Evolutionary conservation across 2,329 filamentous ascomycete genomes (phyloP), one percentile per base, ranked within the genome.

Genomic region (Xylogone sp.): DNA sequence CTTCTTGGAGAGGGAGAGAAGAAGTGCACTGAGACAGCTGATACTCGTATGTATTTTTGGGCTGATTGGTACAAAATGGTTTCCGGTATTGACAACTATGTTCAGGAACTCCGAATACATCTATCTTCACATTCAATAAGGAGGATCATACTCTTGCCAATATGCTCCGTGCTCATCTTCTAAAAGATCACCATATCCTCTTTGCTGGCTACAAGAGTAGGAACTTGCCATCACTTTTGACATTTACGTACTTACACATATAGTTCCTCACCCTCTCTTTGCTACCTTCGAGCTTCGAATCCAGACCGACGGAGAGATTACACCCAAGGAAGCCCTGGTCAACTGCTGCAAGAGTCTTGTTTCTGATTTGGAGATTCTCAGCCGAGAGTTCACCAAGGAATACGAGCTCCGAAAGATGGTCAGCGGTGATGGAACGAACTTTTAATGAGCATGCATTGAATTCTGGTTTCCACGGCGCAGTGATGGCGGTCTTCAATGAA

Each of bases 61-160:
- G 4, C n/a, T 13, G 34, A 6, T 27, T 27, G n/a, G 13, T 39
- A 7, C 6, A 39, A 39, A 9, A 18, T 39, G 4, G 10, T 13
- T 39, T 7, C n/a, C 34, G 13, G 34, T 43, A 27, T 18, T 29
- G 16, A 24, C 34, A 19, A 12, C 10, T 29, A 67, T 7, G 42
- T n/a, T 42, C 53, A 94, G 91, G 90, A 65, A 91, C 96, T 68
- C 90, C 93, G 20, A 96, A 96, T 68, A 91, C 89, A n/a, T 88
- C 90, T 9, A 88, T 97, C 71, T 99, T 99, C 75, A 84, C 90
- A 53, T 85, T 99, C 72, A 90, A 90, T 72, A 97, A 97, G 71
- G 94, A 99, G 70, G 94, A 99, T 63, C 93, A 97, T 73, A 97
- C 93, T 1, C 82, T 99, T 21, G 94, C 87, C 62, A 97, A 99